Evolutionary conservation across 2,329 filamentous ascomycete genomes (phyloP), one percentile per base, ranked within the genome.

Genomic region (Cladosporium halotolerans): DNA sequence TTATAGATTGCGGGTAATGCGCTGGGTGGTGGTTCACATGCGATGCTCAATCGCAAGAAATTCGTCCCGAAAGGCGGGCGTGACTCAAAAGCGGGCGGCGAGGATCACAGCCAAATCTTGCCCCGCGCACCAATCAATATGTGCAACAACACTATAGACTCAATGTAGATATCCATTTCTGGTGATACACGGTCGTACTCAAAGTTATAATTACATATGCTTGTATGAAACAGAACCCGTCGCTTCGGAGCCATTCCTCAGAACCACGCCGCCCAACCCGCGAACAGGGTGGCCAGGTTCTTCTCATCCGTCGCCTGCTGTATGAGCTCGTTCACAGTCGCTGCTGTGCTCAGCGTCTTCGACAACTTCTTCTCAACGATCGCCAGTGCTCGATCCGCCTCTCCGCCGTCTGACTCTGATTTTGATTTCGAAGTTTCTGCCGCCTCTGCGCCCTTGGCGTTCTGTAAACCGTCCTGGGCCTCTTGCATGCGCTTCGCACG

Each of bases 351-450:
- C 67, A 99, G 71, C 2, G 88, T 91, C 77, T 96, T 96, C 58
- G 86, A 88, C 61, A 99, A 72, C 74, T 99, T 99, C 80, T 96
- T 97, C 67, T 88, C 84, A 53, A 99, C 93, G 18, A 97, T 87
- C 54, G 90, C 89, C 53, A 99, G 76, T 1, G 95, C 93, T 54
- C 95, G 79, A 58, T 96, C 91, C 2, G 93, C 95, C 71, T 99
- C 95, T 70, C 82, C 83, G 0, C 81, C 80, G 57, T 86, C 82
- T 57, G 76, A 72, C 48, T 77, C 73, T 54, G 66, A 61, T 55
- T 69, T 74, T 32, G 48, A 40, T 57, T 66, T 72, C 18, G 67
- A 63, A 33, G 62, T 68, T 10, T 67, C 65, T 7, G 66, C 64
- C 16, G 67, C 63, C 13, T 67, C 68, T 2, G 53, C 73, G 5